Percentiles rank a stretch among this genome's conserved stretches.
These are phyloP conservation scores for Oryza nivara DNA, from an alignment of 176 grass and related monocot genomes.

Conservation along the genomic window DNA sequence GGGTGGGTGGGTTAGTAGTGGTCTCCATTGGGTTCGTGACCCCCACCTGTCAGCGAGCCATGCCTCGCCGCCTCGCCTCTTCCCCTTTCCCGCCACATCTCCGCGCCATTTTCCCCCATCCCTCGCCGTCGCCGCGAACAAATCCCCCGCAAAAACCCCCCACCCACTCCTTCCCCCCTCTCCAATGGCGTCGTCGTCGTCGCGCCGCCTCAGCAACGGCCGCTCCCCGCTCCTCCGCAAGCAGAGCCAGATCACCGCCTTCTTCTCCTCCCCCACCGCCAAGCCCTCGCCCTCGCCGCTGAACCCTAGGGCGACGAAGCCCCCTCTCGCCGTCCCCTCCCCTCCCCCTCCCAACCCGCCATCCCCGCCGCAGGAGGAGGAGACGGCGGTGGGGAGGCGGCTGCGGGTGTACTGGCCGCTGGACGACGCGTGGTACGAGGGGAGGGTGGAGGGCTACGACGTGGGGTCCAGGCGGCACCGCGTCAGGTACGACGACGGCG, in stretches of 20 bases:
- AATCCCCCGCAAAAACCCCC: slow-evolving; percentile 35
- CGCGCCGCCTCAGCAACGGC: slow-evolving; percentile 78
- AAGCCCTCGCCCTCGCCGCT: slow-evolving; percentile 49
- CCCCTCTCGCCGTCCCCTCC: slow-evolving; percentile 47
- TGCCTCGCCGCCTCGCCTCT: slow-evolving; percentile 22
- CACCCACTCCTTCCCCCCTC: background rate
- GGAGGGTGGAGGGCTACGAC: slow-evolving; percentile 65
- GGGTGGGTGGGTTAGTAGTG: too few species aligned
- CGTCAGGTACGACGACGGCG: slow-evolving; percentile 75
- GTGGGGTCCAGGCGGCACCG: slow-evolving; percentile 48
- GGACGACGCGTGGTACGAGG: slow-evolving; percentile 81
- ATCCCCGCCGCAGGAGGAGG: background rate
- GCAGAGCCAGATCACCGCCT: slow-evolving; percentile 93
- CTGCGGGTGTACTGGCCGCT: slow-evolving; percentile 89
- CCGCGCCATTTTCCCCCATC: slow-evolving; percentile 31
- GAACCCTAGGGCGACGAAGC: slow-evolving; percentile 56
- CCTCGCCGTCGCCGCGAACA: slow-evolving; percentile 5
- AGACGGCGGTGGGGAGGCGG: slow-evolving; percentile 51
- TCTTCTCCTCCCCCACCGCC: slow-evolving; percentile 57
- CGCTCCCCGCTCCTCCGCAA: slow-evolving; percentile 85
- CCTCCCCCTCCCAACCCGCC: slow-evolving; percentile 40
- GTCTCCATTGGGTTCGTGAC: too few species aligned
- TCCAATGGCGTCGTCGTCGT: slow-evolving; percentile 40
- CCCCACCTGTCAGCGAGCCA: too few species aligned
- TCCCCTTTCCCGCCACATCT: slow-evolving; percentile 55